These are phyloP conservation scores for Ophiostoma angusticollis DNA, from an alignment of 2,329 filamentous ascomycete species.

Conservation along the genomic window DNA sequence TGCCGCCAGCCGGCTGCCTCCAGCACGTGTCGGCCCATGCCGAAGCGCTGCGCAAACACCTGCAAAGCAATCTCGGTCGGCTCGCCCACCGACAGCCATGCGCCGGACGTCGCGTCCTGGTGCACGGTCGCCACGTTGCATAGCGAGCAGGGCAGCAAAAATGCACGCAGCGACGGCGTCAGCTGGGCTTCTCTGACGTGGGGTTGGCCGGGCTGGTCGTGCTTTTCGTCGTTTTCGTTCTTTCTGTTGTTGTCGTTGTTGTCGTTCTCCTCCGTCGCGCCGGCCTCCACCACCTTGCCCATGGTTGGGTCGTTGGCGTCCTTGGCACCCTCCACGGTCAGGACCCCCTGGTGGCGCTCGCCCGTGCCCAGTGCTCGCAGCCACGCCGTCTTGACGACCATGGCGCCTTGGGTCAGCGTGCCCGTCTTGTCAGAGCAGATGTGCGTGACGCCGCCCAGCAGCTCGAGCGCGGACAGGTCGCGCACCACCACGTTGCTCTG, in stretches of 20 bases:
- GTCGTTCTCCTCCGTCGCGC: conserved; percentile 33
- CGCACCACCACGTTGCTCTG: conserved; percentile 52
- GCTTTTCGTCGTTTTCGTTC: conserved; percentile 11
- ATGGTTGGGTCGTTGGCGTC: conserved; percentile 49
- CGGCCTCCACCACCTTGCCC: conserved; percentile 40
- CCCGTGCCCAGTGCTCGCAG: no score
- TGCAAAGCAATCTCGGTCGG: conserved; percentile 67
- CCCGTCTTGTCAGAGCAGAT: conserved; percentile 66
- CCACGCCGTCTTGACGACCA: conserved; percentile 57
- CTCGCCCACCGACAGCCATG: conserved; percentile 56
- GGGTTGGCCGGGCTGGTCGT: neutral
- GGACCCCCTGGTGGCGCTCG: conserved; percentile 40
- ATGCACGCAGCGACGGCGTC: conserved; percentile 36
- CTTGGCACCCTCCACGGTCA: conserved; percentile 48
- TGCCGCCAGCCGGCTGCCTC: conserved; percentile 46
- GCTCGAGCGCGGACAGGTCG: conserved; percentile 54
- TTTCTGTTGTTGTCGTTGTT: neutral
- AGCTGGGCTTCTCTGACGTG: conserved; percentile 28
- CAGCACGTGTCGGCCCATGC: conserved; percentile 40
- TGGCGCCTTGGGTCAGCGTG: conserved; percentile 54
- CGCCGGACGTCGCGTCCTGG: conserved; percentile 37
- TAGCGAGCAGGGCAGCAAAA: conserved; percentile 44
- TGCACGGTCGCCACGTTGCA: conserved; percentile 53
- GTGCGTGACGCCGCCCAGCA: conserved; percentile 57
- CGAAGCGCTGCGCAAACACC: conserved; percentile 59